Percentiles rank a stretch among this genome's conserved stretches.
These are phyloP conservation scores for Plasmopara viticola DNA, from an alignment of 352 stramenopile species.

Conservation along the genomic window DNA sequence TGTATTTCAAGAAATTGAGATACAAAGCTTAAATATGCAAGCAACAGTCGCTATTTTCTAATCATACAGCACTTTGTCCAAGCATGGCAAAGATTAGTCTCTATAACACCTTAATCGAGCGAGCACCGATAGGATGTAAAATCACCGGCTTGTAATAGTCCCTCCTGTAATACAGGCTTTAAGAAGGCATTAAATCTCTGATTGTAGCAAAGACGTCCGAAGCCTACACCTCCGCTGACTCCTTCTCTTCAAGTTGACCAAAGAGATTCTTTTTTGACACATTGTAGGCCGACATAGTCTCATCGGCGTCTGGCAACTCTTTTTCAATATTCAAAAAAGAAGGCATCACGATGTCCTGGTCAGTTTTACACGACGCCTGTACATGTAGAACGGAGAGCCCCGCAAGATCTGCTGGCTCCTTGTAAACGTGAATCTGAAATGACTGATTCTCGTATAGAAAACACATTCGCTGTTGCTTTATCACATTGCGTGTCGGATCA, in stretches of 20 bases:
- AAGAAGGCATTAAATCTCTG: conserved; percentile 8
- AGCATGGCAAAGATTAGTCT: no score
- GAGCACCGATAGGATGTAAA: neutral
- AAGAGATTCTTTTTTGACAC: conserved; percentile 53
- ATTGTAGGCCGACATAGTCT: conserved; percentile 76
- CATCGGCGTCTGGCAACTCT: conserved; percentile 48
- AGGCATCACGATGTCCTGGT: conserved; percentile 56
- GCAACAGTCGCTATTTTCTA: no score
- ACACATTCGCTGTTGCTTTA: conserved; percentile 86
- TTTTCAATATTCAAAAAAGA: conserved; percentile 68
- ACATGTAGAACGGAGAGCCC: conserved; percentile 68
- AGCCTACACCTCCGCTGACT: conserved; percentile 15
- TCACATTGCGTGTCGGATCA: conserved; percentile 61
- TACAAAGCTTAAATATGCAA: no score
- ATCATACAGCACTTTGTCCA: no score
- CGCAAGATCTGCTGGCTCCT: conserved; percentile 57
- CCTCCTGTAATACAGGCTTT: no score
- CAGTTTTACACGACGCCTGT: conserved; percentile 59
- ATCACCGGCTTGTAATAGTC: neutral
- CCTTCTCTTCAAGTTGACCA: conserved; percentile 7
- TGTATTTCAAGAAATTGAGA: no score
- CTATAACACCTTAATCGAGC: no score
- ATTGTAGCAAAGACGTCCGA: conserved; percentile 10
- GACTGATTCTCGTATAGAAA: conserved; percentile 85
- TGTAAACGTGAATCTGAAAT: conserved; percentile 85